Evolutionary conservation across 306 rosid genomes (phyloP).

Genomic region (Dalbergia cochinchinensis): DNA sequence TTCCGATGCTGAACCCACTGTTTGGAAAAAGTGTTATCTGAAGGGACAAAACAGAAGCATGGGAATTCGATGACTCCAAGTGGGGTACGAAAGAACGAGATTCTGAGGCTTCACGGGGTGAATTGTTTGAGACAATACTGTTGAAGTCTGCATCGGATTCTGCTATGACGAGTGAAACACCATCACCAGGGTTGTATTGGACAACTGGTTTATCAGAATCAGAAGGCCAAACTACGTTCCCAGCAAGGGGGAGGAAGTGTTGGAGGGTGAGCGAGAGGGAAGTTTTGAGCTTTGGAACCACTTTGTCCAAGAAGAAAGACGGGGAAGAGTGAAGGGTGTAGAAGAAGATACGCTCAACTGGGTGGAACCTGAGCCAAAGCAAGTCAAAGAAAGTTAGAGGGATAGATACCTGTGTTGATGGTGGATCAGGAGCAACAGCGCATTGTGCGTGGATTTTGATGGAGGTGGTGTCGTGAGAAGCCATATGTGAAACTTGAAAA

Average conservation of each 20-base stretch:
- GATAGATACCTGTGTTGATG: constrained; percentile 25
- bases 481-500: too few relatives aligned
- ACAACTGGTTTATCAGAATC: constrained; percentile 54
- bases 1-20: constrained; percentile 59
- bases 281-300: constrained; percentile 59
- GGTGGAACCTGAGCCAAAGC: constrained; percentile 61
- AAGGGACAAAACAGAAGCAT: constrained; percentile 50
- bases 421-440: constrained; percentile 11
- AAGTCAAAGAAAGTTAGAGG: constrained; percentile 55
- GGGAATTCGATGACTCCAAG: constrained; percentile 38
- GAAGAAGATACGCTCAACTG: constrained; percentile 59
- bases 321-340: constrained; percentile 43
- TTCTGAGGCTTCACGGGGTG: constrained; percentile 32
- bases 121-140: constrained; percentile 8
- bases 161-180: constrained; percentile 57
- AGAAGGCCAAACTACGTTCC: constrained; percentile 57
- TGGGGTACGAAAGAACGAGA: constrained; percentile 58
- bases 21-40: constrained; percentile 64
- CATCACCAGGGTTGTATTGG: constrained; percentile 48
- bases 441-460: constrained; percentile 33
- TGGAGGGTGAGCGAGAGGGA: constrained; percentile 70
- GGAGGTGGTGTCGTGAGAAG: too few relatives aligned
- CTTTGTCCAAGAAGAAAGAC: constrained; percentile 18
- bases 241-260: constrained; percentile 62
- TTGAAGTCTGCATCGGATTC: constrained; percentile 54